phyloP scores from a whole-genome alignment of 495 filamentous ascomycete genomes.

The Aspergillus bertholletiae region DNA sequence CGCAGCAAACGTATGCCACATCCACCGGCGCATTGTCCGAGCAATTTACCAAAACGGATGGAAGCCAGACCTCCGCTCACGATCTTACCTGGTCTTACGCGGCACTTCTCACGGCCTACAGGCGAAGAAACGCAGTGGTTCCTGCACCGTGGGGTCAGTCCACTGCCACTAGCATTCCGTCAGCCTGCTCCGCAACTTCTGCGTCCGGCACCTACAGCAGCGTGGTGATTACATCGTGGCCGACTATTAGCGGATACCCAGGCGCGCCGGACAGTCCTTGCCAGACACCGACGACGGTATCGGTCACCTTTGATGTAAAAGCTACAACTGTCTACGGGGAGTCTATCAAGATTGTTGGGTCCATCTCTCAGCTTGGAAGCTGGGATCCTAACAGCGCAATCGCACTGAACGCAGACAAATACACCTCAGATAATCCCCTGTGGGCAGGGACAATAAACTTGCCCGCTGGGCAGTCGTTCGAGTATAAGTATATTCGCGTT shows the following conservation, averaged over 20 bases:
- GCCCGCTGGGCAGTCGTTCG: conserved; percentile 47
- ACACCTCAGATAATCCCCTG: conserved; percentile 51
- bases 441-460: conserved; percentile 55
- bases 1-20: conserved; percentile 39
- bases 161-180: conserved; percentile 48
- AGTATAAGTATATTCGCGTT: conserved; percentile 69
- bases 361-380: conserved; percentile 48
- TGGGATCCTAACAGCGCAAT: conserved; percentile 53
- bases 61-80: conserved; percentile 50
- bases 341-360: conserved; percentile 57
- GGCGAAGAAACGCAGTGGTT: conserved; percentile 43
- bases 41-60: conserved; percentile 53
- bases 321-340: conserved; percentile 55
- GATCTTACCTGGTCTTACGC: conserved; percentile 55
- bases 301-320: conserved; percentile 56
- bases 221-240: conserved; percentile 54
- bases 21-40: conserved; percentile 56
- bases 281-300: conserved; percentile 42
- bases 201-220: conserved; percentile 57
- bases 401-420: conserved; percentile 48
- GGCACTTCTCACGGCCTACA: conserved; percentile 46
- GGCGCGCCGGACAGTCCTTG: conserved; percentile 32
- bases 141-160: conserved; percentile 56
- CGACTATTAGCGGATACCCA: conserved; percentile 37
- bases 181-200: conserved; percentile 47